Conservation (phyloP, 2,329 filamentous ascomycete genomes). For the Penicillium glabrum region DNA sequence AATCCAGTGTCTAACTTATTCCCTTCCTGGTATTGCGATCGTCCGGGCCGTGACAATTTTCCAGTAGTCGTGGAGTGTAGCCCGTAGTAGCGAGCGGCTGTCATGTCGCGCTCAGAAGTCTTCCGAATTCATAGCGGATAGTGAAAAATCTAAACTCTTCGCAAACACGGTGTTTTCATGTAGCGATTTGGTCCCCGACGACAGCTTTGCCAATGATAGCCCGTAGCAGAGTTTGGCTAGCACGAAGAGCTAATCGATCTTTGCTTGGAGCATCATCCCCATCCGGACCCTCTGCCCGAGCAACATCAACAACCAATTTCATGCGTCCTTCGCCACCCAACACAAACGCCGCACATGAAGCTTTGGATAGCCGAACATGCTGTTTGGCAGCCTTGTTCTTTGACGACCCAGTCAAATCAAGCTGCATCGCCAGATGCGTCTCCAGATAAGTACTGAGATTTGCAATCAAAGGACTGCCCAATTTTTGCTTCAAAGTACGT, state of each 20-base stretch:
- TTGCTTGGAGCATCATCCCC: constrained; percentile 10
- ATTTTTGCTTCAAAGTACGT: constrained; percentile 11
- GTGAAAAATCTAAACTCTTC: background rate
- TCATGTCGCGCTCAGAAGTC: background rate
- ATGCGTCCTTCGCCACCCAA: constrained; percentile 39
- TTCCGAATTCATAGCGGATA: background rate
- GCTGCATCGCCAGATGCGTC: constrained; percentile 40
- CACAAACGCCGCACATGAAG: constrained; percentile 41
- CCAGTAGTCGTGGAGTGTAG: background rate
- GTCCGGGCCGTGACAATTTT: background rate
- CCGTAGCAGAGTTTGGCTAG: constrained; percentile 33
- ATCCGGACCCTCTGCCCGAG: constrained; percentile 13
- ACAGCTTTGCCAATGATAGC: constrained; percentile 32
- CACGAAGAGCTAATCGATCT: constrained; percentile 25
- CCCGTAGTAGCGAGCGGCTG: background rate
- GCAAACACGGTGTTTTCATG: constrained; percentile 3
- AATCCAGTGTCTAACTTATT: background rate
- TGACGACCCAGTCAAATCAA: constrained; percentile 30
- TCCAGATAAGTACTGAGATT: constrained; percentile 38
- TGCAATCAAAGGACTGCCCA: constrained; percentile 9
- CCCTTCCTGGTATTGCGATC: background rate
- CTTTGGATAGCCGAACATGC: constrained; percentile 36
- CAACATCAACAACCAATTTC: constrained; percentile 34
- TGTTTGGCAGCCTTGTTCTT: constrained; percentile 12
- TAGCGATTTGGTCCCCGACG: constrained; percentile 19